Conservation (phyloP, 78 protist genomes). For the Dictyostelium discoideum region DNA sequence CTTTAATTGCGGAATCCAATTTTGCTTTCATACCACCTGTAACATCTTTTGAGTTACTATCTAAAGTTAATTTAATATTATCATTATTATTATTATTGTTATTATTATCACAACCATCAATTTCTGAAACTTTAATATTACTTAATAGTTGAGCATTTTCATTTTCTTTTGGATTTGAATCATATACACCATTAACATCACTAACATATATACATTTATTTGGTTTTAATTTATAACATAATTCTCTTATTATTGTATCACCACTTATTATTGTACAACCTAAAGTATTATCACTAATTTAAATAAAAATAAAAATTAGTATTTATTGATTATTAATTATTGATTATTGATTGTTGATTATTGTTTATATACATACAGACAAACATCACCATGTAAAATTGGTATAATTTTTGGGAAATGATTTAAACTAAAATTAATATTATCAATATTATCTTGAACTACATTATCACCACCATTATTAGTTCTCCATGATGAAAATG, state of each 20-base stretch:
- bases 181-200: slow-evolving; percentile 62
- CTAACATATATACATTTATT: slow-evolving; percentile 35
- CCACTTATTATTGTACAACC: slow-evolving; percentile 72
- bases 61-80: not conserved
- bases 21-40: slow-evolving; percentile 78
- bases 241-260: slow-evolving; percentile 21
- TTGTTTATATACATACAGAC: not conserved
- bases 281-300: not conserved
- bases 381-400: slow-evolving; percentile 74
- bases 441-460: not conserved
- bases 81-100: not conserved
- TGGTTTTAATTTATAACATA: slow-evolving; percentile 8
- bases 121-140: not conserved
- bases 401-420: slow-evolving; percentile 21
- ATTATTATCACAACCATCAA: not conserved
- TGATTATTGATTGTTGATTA: too few species aligned
- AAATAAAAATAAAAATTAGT: too few species aligned
- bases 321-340: too few species aligned
- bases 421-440: not conserved
- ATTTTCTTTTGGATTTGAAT: slow-evolving; percentile 14
- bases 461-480: slow-evolving; percentile 12
- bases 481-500: slow-evolving; percentile 11
- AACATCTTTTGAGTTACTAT: slow-evolving; percentile 16
- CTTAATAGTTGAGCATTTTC: slow-evolving; percentile 9
- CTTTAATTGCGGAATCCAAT: slow-evolving; percentile 26